These are phyloP conservation scores for Neocallimastix lanati DNA, from an alignment of 192 early-diverging fungal species.

Conservation along the genomic window DNA sequence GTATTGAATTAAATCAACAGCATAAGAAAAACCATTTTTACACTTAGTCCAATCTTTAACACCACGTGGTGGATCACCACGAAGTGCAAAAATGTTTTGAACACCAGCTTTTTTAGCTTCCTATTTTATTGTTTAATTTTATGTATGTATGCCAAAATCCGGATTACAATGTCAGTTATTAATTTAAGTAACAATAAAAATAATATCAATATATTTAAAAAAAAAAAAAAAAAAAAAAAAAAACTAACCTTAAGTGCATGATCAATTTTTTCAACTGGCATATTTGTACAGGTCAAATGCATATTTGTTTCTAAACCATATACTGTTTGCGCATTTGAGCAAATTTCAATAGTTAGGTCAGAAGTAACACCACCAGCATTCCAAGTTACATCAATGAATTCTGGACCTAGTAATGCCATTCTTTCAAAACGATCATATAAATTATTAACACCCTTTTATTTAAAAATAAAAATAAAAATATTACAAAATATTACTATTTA, in stretches of 20 bases:
- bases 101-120: conserved; percentile 81
- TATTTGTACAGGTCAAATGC: conserved; percentile 99
- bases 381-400: conserved; percentile 96
- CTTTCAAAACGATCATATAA: conserved; percentile 92
- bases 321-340: conserved; percentile 74
- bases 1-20: conserved; percentile 74
- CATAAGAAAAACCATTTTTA: conserved; percentile 75
- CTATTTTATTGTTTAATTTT: too few relatives aligned
- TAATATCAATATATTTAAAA: too few relatives aligned
- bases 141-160: too few relatives aligned
- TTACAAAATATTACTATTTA: too few relatives aligned
- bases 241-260: conserved; percentile 9
- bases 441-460: conserved; percentile 77
- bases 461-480: not conserved
- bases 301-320: conserved; percentile 91
- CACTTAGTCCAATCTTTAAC: conserved; percentile 58
- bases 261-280: conserved; percentile 76
- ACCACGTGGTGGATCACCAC: conserved; percentile 82
- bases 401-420: conserved; percentile 85
- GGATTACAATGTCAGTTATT: too few relatives aligned
- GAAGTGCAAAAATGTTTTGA: conserved; percentile 90
- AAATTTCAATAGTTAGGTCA: conserved; percentile 74
- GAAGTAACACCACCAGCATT: conserved; percentile 79
- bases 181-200: too few relatives aligned
- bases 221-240: too few relatives aligned